Conservation (phyloP, 2,329 filamentous ascomycete species). For the Calonectria hawksworthii region DNA sequence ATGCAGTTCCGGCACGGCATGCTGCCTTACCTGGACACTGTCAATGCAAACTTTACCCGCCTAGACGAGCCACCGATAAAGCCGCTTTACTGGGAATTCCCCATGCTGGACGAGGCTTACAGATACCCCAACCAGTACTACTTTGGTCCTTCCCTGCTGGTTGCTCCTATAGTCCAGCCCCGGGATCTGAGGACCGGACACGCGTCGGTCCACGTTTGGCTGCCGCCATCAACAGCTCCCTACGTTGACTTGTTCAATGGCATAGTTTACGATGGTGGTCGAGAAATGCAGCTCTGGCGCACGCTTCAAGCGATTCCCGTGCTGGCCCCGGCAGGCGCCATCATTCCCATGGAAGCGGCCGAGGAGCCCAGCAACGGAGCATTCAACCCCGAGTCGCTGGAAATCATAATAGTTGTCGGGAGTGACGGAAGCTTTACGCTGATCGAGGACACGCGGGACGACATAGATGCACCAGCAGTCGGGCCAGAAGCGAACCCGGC, state of each 20-base stretch:
- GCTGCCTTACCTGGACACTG: constrained; percentile 72
- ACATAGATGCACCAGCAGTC: background rate
- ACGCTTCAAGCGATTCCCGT: constrained; percentile 63
- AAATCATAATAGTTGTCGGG: constrained; percentile 63
- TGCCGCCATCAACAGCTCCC: constrained; percentile 62
- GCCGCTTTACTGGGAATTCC: constrained; percentile 74
- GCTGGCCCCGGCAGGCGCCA: constrained; percentile 68
- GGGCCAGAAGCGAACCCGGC: background rate
- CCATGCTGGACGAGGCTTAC: constrained; percentile 67
- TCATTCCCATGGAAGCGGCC: constrained; percentile 66
- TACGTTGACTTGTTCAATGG: constrained; percentile 72
- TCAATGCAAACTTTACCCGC: constrained; percentile 62
- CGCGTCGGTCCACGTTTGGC: constrained; percentile 66
- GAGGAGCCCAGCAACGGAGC: constrained; percentile 60
- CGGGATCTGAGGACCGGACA: constrained; percentile 61
- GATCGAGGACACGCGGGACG: constrained; percentile 57
- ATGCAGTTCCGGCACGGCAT: constrained; percentile 70
- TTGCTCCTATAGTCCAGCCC: constrained; percentile 68
- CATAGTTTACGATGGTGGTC: constrained; percentile 68
- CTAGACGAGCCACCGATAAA: constrained; percentile 66
- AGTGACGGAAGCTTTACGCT: constrained; percentile 63
- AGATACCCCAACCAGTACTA: constrained; percentile 69
- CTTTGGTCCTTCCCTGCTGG: constrained; percentile 70
- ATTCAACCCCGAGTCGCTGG: constrained; percentile 60
- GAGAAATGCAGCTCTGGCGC: constrained; percentile 66